Evolutionary conservation across 371 early-diverging fungal species (phyloP).

Genomic region (Umbelopsis sp.): DNA sequence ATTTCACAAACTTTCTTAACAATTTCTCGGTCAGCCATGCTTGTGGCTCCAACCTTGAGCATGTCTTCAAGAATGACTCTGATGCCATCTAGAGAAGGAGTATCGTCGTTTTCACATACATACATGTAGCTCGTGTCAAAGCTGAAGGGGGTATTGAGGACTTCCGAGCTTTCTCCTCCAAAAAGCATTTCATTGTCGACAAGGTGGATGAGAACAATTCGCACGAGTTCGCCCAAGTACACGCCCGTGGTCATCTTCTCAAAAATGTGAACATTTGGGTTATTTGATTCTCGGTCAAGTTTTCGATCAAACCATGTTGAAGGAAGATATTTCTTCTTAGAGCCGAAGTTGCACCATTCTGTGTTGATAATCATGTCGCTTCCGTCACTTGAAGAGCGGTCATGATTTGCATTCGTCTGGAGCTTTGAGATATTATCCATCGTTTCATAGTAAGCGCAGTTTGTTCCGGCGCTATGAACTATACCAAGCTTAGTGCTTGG

Average conservation of each 20-base stretch:
- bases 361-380: conserved; percentile 89
- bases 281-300: conserved; percentile 77
- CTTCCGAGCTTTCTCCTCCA: conserved; percentile 63
- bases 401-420: conserved; percentile 25
- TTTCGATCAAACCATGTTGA: conserved; percentile 83
- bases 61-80: conserved; percentile 66
- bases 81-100: conserved; percentile 59
- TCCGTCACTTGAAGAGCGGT: conserved; percentile 24
- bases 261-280: conserved; percentile 82
- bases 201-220: conserved; percentile 78
- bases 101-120: conserved; percentile 52
- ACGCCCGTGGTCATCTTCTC: conserved; percentile 98
- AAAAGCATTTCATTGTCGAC: conserved; percentile 80
- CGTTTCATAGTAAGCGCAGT: conserved; percentile 90
- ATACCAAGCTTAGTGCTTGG: conserved; percentile 87
- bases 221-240: conserved; percentile 88
- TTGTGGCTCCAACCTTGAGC: conserved; percentile 49
- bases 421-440: conserved; percentile 75
- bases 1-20: conserved; percentile 70
- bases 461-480: conserved; percentile 94
- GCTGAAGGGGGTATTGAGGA: conserved; percentile 63
- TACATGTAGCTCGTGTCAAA: conserved; percentile 85
- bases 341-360: conserved; percentile 87
- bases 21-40: conserved; percentile 66
- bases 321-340: conserved; percentile 74